These are phyloP conservation scores for Spathaspora arborariae DNA, from an alignment of 805 yeast genomes.

Conservation along the genomic window DNA sequence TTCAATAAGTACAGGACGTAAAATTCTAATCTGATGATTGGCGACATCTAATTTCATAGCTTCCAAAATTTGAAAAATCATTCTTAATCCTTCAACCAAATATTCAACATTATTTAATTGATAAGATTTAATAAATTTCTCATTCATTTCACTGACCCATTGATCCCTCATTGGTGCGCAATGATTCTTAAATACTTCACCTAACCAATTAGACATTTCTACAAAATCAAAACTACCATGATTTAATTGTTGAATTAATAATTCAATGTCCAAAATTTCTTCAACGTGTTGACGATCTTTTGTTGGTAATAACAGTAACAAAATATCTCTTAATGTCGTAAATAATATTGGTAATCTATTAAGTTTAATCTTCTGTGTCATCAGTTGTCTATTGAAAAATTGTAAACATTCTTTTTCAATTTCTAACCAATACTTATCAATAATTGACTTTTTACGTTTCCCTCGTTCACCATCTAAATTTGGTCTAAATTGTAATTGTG, in stretches of 20 bases:
- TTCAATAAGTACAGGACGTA: constrained; percentile 79
- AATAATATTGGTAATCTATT: constrained; percentile 65
- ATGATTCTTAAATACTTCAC: constrained; percentile 75
- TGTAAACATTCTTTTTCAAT: constrained; percentile 64
- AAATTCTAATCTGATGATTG: constrained; percentile 83
- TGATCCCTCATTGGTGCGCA: constrained; percentile 95
- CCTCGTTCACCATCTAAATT: constrained; percentile 91
- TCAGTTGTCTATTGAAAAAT: constrained; percentile 17
- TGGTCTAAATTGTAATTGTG: constrained; percentile 87
- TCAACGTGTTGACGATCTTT: constrained; percentile 66
- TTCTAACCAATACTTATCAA: constrained; percentile 82
- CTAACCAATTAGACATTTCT: constrained; percentile 68
- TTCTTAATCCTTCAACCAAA: constrained; percentile 72
- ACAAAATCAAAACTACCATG: constrained; percentile 72
- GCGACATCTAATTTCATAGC: constrained; percentile 96
- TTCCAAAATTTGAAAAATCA: constrained; percentile 78
- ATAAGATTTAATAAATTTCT: constrained; percentile 50
- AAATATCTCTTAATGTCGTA: constrained; percentile 71
- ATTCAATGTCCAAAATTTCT: constrained; percentile 72
- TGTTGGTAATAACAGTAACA: constrained; percentile 70
- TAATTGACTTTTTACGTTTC: constrained; percentile 64
- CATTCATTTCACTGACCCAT: constrained; percentile 82
- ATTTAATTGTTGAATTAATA: constrained; percentile 69
- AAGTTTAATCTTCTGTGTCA: constrained; percentile 18
- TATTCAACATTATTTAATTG: constrained; percentile 41